Conservation (phyloP, 2,329 filamentous ascomycete genomes). For the Phaeosphaeriaceae sp. region DNA sequence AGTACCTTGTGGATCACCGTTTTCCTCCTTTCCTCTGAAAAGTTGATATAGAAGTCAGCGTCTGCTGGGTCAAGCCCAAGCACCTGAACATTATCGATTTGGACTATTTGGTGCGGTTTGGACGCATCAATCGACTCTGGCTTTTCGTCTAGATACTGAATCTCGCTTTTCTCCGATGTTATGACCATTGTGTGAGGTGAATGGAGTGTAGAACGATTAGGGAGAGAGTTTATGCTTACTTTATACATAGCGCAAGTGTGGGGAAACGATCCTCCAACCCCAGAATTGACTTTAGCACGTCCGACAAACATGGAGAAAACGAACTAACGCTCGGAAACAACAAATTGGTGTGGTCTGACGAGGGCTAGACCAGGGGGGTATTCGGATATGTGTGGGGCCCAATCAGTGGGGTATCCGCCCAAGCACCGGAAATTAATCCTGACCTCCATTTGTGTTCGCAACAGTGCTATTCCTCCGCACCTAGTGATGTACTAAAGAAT, state of each 20-base stretch:
- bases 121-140: constrained; percentile 19
- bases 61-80: constrained; percentile 28
- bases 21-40: constrained; percentile 55
- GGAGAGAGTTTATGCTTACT: too few species aligned
- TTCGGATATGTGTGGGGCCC: not conserved
- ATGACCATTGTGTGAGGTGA: constrained; percentile 23
- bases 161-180: constrained; percentile 28
- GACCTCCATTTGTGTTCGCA: too few species aligned
- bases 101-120: constrained; percentile 30
- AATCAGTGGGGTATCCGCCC: not conserved
- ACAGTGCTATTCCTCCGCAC: too few species aligned
- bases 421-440: too few species aligned
- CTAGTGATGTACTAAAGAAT: too few species aligned
- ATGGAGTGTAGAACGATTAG: too few species aligned
- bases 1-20: constrained; percentile 40
- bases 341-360: too few species aligned
- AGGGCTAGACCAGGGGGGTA: too few species aligned
- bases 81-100: constrained; percentile 36
- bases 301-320: not conserved
- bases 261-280: too few species aligned
- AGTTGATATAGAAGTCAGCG: constrained; percentile 32
- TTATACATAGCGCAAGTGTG: too few species aligned
- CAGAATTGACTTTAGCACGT: too few species aligned
- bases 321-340: not conserved
- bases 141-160: constrained; percentile 30